Evolutionary conservation across 805 yeast genomes (phyloP).

Genomic region (Myxozyma neglecta): DNA sequence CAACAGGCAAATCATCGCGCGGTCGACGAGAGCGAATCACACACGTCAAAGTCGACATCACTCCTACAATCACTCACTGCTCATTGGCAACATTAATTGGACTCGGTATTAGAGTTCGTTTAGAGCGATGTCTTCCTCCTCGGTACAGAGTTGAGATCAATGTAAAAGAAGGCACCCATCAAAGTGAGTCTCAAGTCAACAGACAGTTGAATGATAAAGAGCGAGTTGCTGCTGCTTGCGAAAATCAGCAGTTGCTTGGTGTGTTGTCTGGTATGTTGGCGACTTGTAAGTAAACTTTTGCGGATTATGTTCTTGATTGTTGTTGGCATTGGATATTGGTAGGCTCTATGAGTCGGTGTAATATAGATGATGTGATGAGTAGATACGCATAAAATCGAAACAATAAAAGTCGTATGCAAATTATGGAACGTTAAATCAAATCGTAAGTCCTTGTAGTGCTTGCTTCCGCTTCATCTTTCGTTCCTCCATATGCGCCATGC

Average conservation of each 20-base stretch:
- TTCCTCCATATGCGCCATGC: neutral
- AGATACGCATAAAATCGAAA: too few relatives aligned
- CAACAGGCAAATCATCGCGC: slow-evolving; percentile 43
- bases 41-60: slow-evolving; percentile 75
- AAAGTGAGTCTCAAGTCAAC: slow-evolving; percentile 92
- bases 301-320: neutral
- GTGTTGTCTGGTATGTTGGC: slow-evolving; percentile 93
- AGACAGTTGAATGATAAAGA: slow-evolving; percentile 97
- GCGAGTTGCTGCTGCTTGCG: slow-evolving; percentile 97
- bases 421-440: neutral
- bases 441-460: neutral
- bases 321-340: neutral
- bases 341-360: neutral
- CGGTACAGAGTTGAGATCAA: slow-evolving; percentile 76
- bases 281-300: slow-evolving; percentile 51
- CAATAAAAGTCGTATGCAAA: neutral
- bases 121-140: slow-evolving; percentile 85
- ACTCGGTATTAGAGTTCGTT: slow-evolving; percentile 85
- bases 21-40: slow-evolving; percentile 52
- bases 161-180: slow-evolving; percentile 90
- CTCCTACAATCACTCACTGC: slow-evolving; percentile 98
- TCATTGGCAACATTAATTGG: slow-evolving; percentile 95
- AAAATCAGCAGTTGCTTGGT: slow-evolving; percentile 82
- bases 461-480: neutral
- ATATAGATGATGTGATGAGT: too few relatives aligned